Evolutionary conservation across 164 flowering plant species (phyloP), one percentile per base, ranked within the genome.

Genomic region (Stephania japonica): DNA sequence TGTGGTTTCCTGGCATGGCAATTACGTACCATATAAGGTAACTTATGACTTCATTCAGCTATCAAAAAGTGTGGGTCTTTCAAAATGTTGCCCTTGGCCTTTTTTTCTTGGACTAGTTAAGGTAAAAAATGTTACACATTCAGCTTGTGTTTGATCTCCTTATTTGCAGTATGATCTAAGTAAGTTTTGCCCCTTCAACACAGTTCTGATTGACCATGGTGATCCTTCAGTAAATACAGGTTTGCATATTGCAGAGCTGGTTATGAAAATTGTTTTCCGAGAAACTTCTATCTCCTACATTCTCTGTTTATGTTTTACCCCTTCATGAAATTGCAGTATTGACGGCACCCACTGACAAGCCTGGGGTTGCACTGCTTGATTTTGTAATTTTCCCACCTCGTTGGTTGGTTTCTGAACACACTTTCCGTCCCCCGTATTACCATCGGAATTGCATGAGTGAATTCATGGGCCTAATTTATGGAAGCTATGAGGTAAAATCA

Each of bases 1-100:
- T 79, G 97, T 95, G 47, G 98, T 89, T 72, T 97, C 99, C 53
- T 95, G 99, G 98, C 99, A 92, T 84, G 99, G 99, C n/a, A 92
- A 92, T 77, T 92, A 95, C 85, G 91, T 79, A 19, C 99, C 99
- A 6, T 95, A 88, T 75, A 95, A 95, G 99, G 99, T 92, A 16
- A 16, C 26, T 19, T 53, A 7, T 59, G 21, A 24, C 24, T 59
- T n/a, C 24, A 59, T 59, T 59, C 64, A 59, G 64, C 5, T 19
- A 24, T 65, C 25, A 12, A 61, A 63, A 18, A 23, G 43, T 67
- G 61, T 16, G 26, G 27, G 19, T 50, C 14, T 9, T 13, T 42
- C 19, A 41, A 24, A 67, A 47, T 26, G 21, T 32, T 18, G 23
- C 67, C 49, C n/a, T 14, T 14, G 42, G 8, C 13, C 25, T 59